Percentiles rank a stretch among this genome's conserved stretches.
Conservation (phyloP, 1,284 basidiomycete genomes). For the Tilletia walkeri region DNA sequence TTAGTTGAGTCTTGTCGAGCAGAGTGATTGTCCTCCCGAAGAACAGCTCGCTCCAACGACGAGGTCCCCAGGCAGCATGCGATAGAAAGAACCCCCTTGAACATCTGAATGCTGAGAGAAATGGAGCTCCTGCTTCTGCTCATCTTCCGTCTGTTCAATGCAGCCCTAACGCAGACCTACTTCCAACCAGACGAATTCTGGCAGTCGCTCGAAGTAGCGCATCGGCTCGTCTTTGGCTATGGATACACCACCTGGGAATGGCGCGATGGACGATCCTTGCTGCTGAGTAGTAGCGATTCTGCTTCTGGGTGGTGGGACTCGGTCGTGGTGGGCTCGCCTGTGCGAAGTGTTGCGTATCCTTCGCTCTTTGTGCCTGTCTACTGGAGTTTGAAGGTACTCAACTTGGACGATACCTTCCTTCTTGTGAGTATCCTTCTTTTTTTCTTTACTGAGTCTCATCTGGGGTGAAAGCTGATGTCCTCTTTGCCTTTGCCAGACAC, state of each 20-base stretch:
- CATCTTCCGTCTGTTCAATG: slow-evolving; percentile 59
- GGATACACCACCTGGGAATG: slow-evolving; percentile 97
- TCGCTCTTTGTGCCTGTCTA: slow-evolving; percentile 74
- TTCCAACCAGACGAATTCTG: slow-evolving; percentile 99
- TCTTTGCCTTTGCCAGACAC: slow-evolving; percentile 45
- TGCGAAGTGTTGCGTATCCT: slow-evolving; percentile 56
- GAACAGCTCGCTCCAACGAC: too few species aligned
- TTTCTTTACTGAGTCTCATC: too few species aligned
- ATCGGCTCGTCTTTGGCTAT: slow-evolving; percentile 82
- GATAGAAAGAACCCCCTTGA: too few species aligned
- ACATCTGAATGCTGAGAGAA: too few species aligned
- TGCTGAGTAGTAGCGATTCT: neutral
- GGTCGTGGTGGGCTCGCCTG: slow-evolving; percentile 28
- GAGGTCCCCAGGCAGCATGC: too few species aligned
- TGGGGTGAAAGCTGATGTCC: slow-evolving; percentile 26
- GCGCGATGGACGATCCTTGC: slow-evolving; percentile 52
- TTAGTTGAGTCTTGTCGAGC: too few species aligned
- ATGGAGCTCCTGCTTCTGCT: slow-evolving; percentile 22
- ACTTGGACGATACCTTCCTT: slow-evolving; percentile 60
- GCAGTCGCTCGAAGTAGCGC: slow-evolving; percentile 89
- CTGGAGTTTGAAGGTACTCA: slow-evolving; percentile 65
- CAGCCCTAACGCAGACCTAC: slow-evolving; percentile 74
- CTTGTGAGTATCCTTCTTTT: slow-evolving; percentile 35
- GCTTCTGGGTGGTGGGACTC: neutral
- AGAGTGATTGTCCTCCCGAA: too few species aligned